These are phyloP conservation scores for Hemileccinum rubropunctum DNA, from an alignment of 768 basidiomycete species.

Conservation along the genomic window DNA sequence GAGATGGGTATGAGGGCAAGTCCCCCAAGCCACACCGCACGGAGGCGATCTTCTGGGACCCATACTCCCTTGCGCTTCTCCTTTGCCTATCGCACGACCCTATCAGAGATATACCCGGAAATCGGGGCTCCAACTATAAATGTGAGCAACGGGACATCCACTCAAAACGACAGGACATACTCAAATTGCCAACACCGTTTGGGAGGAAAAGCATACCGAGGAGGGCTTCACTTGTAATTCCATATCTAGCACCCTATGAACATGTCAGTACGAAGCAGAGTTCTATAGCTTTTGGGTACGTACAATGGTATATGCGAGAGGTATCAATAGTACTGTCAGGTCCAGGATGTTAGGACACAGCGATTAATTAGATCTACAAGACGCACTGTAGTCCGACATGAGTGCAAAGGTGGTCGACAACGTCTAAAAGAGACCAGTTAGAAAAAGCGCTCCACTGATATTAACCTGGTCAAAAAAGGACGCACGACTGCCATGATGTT, in stretches of 20 bases:
- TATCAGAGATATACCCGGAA: conserved; percentile 58
- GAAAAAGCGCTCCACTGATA: background rate
- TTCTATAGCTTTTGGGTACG: conserved; percentile 12
- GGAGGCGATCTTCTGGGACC: conserved; percentile 69
- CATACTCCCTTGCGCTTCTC: conserved; percentile 51
- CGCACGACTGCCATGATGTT: conserved; percentile 55
- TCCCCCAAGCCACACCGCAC: conserved; percentile 47
- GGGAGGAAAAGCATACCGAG: conserved; percentile 27
- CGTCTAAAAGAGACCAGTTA: conserved; percentile 32
- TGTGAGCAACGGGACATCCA: background rate
- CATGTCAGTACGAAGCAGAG: background rate
- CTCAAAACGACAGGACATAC: conserved; percentile 8
- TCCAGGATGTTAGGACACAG: background rate
- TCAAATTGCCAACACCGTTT: conserved; percentile 23
- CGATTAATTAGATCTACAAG: background rate
- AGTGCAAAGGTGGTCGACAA: conserved; percentile 35
- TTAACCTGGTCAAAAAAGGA: conserved; percentile 5
- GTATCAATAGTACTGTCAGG: conserved; percentile 44
- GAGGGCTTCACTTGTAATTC: conserved; percentile 20
- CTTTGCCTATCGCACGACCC: conserved; percentile 46
- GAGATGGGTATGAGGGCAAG: conserved; percentile 52
- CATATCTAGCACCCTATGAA: conserved; percentile 44
- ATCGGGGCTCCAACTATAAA: conserved; percentile 55
- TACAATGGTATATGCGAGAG: conserved; percentile 66
- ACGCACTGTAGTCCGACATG: conserved; percentile 36